phyloP scores from a whole-genome alignment of 1,284 basidiomycete species.

The Apiotrichum montevideense region DNA sequence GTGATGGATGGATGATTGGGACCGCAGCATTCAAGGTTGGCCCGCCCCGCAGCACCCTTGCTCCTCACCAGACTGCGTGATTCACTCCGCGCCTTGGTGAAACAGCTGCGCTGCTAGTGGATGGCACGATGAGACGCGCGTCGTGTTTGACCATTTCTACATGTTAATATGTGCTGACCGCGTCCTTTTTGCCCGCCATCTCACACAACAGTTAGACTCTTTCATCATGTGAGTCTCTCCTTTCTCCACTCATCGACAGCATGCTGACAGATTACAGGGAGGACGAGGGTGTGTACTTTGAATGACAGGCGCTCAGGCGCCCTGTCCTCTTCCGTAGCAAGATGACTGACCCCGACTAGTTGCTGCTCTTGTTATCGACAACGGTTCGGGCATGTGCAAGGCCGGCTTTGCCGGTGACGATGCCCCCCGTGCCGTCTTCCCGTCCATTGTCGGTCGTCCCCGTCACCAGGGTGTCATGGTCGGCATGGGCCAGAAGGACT shows the following conservation, averaged over 20 bases:
- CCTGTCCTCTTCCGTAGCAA: not conserved
- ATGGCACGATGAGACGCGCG: not conserved
- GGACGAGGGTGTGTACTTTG: constrained; percentile 36
- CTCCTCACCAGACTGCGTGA: too few species aligned
- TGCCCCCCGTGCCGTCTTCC: constrained; percentile 69
- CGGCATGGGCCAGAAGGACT: constrained; percentile 80
- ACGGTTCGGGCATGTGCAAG: constrained; percentile 88
- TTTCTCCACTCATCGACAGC: too few species aligned
- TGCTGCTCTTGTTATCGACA: constrained; percentile 60
- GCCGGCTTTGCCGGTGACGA: constrained; percentile 78
- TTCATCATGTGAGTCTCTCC: constrained; percentile 6
- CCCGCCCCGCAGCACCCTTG: too few species aligned
- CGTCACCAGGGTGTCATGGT: constrained; percentile 92
- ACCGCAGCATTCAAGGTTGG: too few species aligned
- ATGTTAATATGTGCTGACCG: not conserved
- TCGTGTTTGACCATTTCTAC: not conserved
- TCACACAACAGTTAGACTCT: constrained; percentile 6
- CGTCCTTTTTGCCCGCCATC: not conserved
- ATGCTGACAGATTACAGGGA: constrained; percentile 28
- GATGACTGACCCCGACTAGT: constrained; percentile 19
- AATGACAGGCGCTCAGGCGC: too few species aligned
- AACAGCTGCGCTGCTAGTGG: too few species aligned
- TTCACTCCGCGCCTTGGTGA: too few species aligned
- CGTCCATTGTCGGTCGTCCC: constrained; percentile 85
- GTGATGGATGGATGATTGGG: too few species aligned